phyloP scores from a whole-genome alignment of 2,329 filamentous ascomycete genomes.

The Cercospora zeina region DNA sequence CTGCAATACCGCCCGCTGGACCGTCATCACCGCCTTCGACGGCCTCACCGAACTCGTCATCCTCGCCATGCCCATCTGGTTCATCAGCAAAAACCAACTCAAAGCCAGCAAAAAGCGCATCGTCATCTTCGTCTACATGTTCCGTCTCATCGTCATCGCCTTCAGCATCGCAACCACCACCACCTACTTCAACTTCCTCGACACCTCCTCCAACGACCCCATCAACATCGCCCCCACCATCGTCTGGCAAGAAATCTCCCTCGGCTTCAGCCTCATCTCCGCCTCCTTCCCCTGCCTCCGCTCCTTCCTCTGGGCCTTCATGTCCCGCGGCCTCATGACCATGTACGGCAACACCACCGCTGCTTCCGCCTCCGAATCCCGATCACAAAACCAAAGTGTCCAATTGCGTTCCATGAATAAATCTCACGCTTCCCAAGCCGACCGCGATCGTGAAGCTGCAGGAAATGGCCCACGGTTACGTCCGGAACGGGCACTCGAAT shows the following conservation, averaged over 20 bases:
- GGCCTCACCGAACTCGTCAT: conserved; percentile 30
- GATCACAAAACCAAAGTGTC: conserved; percentile 21
- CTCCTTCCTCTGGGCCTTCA: conserved; percentile 34
- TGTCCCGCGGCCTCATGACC: conserved; percentile 28
- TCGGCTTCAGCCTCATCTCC: conserved; percentile 33
- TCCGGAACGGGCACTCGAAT: conserved; percentile 9
- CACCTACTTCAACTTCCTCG: conserved; percentile 32
- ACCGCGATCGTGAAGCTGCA: not conserved
- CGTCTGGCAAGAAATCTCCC: conserved; percentile 31
- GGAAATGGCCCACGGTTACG: not conserved
- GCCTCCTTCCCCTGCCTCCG: conserved; percentile 33
- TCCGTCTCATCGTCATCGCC: too few relatives aligned
- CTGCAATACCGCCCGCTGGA: conserved; percentile 27
- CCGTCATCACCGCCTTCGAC: conserved; percentile 27
- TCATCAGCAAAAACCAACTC: conserved; percentile 32
- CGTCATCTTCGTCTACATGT: too few relatives aligned
- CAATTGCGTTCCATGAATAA: conserved; percentile 26
- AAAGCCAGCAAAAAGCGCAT: conserved; percentile 28
- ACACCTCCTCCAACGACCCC: conserved; percentile 18
- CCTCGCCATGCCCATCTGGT: conserved; percentile 32
- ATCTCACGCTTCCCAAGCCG: conserved; percentile 14
- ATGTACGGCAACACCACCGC: conserved; percentile 32
- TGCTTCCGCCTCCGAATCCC: conserved; percentile 12
- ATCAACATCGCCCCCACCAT: conserved; percentile 30
- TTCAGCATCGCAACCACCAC: conserved; percentile 9